Base-by-base conservation (phyloP, 345 rosid species). In the Erucastrum elatum region DNA sequence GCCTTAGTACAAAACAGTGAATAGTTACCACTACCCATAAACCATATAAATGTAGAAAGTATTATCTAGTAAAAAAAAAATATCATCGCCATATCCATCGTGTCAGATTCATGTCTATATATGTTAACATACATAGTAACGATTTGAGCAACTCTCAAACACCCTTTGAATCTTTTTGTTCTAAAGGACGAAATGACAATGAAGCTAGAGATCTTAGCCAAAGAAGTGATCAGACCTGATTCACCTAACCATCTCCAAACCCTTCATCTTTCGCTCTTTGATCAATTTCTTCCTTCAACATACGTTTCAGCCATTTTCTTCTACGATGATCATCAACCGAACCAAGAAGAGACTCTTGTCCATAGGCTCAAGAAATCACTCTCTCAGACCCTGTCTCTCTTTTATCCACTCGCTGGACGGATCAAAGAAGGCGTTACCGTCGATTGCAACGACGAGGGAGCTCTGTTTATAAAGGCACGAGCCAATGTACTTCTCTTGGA, bases 391-490 rank as follows among this genome's bases (percentile, higher is more conserved):
- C 58, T 51, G 1, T 51, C 58, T 51, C 58, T 51, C 2, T 51
- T 51, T 51, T 51, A 51, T 51, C 58, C 58, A 51, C 58, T 51
- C 58, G 58, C 58, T 51, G 58, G 58, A 51, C 58, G 58, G 1
- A 51, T 51, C 58, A 51, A 51, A 51, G 58, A 15, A 51, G 56
- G 56, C 2, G 58, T 51, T 51, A 6, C 8, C 6, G 58, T 51
- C 58, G 58, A 51, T 51, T 51, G 58, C 58, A 51, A 51, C 58
- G 58, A 51, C 58, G 58, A 51, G 58, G 58, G 58, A 11, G 58
- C 58, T 51, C 6, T 51, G 58, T 51, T 51, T 51, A n/a, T 8
- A 51, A 6, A 5, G 17, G 58, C 21, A 51, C 21, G 58, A 51
- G 58, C 58, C 25, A 6, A 51, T 51, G 58, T 51, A 51, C 58